Evolutionary conservation across 176 grass and related monocot species (phyloP).

Genomic region (Elymus sibiricus): DNA sequence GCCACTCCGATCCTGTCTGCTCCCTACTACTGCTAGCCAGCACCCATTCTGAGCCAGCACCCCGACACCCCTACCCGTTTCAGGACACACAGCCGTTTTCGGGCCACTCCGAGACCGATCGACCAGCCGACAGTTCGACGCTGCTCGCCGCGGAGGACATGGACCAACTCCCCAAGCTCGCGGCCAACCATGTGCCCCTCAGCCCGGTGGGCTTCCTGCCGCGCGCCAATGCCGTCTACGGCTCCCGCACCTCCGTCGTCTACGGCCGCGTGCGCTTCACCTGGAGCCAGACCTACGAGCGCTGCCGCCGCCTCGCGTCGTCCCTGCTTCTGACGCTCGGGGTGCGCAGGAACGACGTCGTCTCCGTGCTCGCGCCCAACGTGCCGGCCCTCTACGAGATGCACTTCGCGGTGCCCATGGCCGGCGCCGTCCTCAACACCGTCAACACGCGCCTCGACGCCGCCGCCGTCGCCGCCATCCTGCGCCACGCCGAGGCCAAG

Average conservation of each 20-base stretch:
- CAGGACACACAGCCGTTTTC: background rate
- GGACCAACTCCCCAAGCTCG: conserved; percentile 50
- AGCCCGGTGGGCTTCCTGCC: conserved; percentile 61
- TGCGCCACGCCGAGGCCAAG: conserved; percentile 56
- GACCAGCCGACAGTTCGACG: no score
- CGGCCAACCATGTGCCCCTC: conserved; percentile 57
- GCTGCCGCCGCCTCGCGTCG: conserved; percentile 64
- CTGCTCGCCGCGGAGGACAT: conserved; percentile 1
- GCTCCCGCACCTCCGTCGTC: conserved; percentile 55
- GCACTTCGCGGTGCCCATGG: conserved; percentile 83
- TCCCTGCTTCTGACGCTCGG: conserved; percentile 42
- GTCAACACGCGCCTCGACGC: conserved; percentile 81
- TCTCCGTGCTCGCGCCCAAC: conserved; percentile 66
- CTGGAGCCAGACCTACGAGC: conserved; percentile 44
- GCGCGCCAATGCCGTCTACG: conserved; percentile 70
- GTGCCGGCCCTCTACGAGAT: conserved; percentile 75
- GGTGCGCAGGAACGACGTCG: conserved; percentile 49
- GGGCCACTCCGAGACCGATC: no score
- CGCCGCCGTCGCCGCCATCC: conserved; percentile 50
- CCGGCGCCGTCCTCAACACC: conserved; percentile 70
- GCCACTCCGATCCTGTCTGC: background rate
- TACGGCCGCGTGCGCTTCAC: conserved; percentile 50
- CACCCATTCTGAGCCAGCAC: background rate
- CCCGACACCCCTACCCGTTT: no score
- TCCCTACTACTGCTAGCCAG: background rate